Conservation (phyloP, 2,329 filamentous ascomycete genomes). For the Colletotrichum sp. region DNA sequence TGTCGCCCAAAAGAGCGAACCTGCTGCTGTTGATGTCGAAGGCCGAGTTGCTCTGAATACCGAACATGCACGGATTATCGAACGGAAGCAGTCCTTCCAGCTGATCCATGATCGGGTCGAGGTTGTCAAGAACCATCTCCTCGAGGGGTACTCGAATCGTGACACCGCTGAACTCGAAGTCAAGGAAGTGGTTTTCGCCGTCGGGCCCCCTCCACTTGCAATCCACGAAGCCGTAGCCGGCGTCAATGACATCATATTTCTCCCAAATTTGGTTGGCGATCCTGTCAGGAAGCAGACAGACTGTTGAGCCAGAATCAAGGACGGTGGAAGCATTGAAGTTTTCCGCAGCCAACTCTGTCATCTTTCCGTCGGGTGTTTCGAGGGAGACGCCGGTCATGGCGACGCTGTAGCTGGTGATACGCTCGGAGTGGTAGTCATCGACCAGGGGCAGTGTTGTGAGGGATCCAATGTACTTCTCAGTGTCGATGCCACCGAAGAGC, state of each 20-base stretch:
- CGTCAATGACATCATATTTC: conserved; percentile 56
- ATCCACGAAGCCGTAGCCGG: conserved; percentile 64
- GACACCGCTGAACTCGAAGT: conserved; percentile 43
- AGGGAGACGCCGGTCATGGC: conserved; percentile 40
- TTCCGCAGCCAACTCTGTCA: conserved; percentile 32
- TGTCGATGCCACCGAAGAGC: conserved; percentile 78
- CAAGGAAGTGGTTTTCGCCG: conserved; percentile 37
- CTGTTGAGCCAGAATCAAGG: conserved; percentile 72
- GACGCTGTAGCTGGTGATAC: conserved; percentile 44
- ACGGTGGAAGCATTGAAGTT: conserved; percentile 59
- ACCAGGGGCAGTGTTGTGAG: conserved; percentile 66
- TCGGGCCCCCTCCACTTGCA: conserved; percentile 48
- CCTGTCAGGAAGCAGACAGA: conserved; percentile 68
- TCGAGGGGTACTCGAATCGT: conserved; percentile 60
- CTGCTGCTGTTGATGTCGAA: conserved; percentile 68
- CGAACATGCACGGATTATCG: conserved; percentile 56
- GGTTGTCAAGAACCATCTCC: conserved; percentile 59
- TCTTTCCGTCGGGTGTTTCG: conserved; percentile 24
- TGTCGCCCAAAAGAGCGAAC: conserved; percentile 67
- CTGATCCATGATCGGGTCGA: conserved; percentile 34
- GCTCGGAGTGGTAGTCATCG: conserved; percentile 38
- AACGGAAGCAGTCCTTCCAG: conserved; percentile 43
- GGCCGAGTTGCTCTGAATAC: conserved; percentile 58
- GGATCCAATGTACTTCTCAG: conserved; percentile 64
- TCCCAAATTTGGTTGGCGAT: conserved; percentile 60